These are phyloP conservation scores for Epichloe elymi DNA, from an alignment of 2,329 filamentous ascomycete genomes.

Conservation along the genomic window DNA sequence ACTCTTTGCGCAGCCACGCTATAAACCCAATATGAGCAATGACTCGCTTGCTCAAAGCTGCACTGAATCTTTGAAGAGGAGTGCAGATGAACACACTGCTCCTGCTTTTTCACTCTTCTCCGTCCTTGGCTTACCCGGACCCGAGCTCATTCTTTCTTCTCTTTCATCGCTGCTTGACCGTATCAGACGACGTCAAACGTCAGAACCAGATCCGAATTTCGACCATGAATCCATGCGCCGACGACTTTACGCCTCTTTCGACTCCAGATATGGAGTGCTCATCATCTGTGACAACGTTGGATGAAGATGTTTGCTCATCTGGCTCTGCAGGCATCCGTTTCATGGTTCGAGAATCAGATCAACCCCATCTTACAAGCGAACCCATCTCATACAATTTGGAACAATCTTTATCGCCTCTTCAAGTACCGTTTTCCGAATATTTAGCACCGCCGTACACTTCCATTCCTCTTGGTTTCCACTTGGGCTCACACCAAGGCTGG, in stretches of 20 bases:
- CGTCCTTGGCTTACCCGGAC: background rate
- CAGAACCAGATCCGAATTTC: background rate
- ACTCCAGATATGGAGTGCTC: background rate
- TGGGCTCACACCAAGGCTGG: slow-evolving; percentile 1
- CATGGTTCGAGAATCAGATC: background rate
- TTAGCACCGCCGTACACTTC: background rate
- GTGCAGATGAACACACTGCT: background rate
- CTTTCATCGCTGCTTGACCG: background rate
- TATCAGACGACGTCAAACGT: background rate
- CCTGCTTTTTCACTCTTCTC: background rate
- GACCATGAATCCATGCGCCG: slow-evolving; percentile 5
- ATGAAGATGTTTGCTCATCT: background rate
- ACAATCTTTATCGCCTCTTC: background rate
- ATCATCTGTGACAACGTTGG: background rate
- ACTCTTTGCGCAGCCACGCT: background rate
- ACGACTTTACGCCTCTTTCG: slow-evolving; percentile 3
- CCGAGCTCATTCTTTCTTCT: background rate
- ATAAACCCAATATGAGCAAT: background rate
- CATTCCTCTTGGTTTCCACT: background rate
- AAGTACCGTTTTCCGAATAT: background rate
- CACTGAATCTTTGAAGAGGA: background rate
- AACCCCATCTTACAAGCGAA: background rate
- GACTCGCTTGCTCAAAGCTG: background rate
- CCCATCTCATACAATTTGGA: background rate
- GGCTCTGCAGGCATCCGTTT: background rate